These are phyloP conservation scores for Apiospora arundinis DNA, from an alignment of 2,329 filamentous ascomycete species.

Conservation along the genomic window DNA sequence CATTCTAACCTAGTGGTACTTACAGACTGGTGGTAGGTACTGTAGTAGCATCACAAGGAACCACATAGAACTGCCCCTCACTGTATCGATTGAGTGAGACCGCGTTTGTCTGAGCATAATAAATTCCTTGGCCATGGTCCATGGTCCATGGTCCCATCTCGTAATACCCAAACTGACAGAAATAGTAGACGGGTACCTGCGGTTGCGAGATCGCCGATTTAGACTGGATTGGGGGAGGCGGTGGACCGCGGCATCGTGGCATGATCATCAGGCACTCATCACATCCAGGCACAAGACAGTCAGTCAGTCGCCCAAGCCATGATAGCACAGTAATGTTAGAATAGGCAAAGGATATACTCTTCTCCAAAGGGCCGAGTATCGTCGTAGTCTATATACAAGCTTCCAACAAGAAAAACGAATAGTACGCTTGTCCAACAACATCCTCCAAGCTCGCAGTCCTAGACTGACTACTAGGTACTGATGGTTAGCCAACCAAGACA, in stretches of 20 bases:
- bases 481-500: neutral
- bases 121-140: neutral
- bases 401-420: slow-evolving; percentile 5
- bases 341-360: neutral
- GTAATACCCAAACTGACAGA: neutral
- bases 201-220: slow-evolving; percentile 15
- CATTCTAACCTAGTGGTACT: too few relatives aligned
- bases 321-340: neutral
- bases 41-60: neutral
- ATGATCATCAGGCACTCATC: too few relatives aligned
- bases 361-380: slow-evolving; percentile 12
- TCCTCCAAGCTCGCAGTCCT: neutral
- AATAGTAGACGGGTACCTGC: slow-evolving; percentile 7
- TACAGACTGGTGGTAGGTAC: too few relatives aligned
- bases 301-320: neutral
- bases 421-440: slow-evolving; percentile 12
- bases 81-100: neutral
- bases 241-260: neutral
- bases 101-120: neutral
- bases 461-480: neutral
- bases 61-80: slow-evolving; percentile 8
- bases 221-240: neutral
- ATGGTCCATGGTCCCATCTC: too few relatives aligned
- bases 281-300: neutral
- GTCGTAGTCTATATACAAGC: slow-evolving; percentile 11